phyloP scores from a whole-genome alignment of 495 filamentous ascomycete genomes.

The Aspergillus affinis region DNA sequence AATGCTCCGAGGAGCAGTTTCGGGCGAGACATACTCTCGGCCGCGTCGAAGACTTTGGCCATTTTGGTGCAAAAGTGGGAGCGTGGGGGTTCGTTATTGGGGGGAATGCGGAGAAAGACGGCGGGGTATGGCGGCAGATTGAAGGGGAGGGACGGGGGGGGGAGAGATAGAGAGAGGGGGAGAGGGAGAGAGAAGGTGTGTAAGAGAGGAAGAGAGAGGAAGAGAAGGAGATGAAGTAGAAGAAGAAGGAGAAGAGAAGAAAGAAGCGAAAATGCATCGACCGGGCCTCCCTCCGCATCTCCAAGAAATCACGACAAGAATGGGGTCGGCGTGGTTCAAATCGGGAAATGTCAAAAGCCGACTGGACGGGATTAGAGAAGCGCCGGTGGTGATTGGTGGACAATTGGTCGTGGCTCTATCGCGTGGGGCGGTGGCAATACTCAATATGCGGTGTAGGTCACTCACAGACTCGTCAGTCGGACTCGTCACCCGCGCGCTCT shows the following conservation, averaged over 20 bases:
- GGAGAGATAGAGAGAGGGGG: no score
- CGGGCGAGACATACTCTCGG: slow-evolving; percentile 38
- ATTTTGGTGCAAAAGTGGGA: slow-evolving; percentile 21
- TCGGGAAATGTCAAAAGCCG: slow-evolving; percentile 40
- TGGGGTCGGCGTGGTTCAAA: slow-evolving; percentile 14
- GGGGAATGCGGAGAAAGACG: not conserved
- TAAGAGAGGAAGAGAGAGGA: slow-evolving; percentile 5
- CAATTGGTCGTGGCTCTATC: slow-evolving; percentile 13
- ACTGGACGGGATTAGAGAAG: slow-evolving; percentile 21
- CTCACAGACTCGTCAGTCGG: no score
- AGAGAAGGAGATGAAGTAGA: slow-evolving; percentile 1
- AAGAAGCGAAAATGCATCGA: slow-evolving; percentile 1
- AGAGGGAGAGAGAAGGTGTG: not conserved
- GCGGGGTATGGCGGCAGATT: not conserved
- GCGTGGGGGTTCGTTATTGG: not conserved
- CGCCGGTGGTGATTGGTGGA: slow-evolving; percentile 32
- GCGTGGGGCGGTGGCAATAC: no score
- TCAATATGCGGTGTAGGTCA: no score
- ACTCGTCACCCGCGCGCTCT: no score
- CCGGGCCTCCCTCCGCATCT: not conserved
- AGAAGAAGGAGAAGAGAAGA: slow-evolving; percentile 5
- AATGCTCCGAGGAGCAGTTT: not conserved
- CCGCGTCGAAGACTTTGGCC: slow-evolving; percentile 46
- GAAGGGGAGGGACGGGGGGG: not conserved
- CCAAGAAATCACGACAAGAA: not conserved